Evolutionary conservation across 106 monocot genomes (phyloP), one percentile per base, ranked within the genome.

Genomic region (Platanthera guangdongensis): DNA sequence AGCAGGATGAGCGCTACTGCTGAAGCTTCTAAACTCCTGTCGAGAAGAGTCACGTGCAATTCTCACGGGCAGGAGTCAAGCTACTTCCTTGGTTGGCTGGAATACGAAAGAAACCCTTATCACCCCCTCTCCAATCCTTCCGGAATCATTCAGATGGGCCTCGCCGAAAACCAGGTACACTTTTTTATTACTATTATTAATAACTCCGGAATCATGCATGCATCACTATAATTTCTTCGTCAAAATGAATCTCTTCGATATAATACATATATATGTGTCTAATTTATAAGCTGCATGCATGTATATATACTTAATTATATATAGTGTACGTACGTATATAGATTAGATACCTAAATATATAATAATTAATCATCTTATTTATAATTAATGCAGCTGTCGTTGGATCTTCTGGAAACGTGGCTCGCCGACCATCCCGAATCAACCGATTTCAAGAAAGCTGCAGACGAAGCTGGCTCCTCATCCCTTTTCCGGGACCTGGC

Each of bases 111-210:
- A 72, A 88, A 92, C 80, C 90, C 95, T 0, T 92, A 83, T 48
- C 70, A 92, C 71, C 83, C 82, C 9, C 28, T 74, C 72, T 76
- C 67, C 51, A 95, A 92, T 52, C 88, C 92, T 4, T 18, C 50
- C 21, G 95, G 95, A 25, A 88, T 95, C 77, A 92, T 95, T n/a
- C 95, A 92, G 74, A 88, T 95, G 92, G 95, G 95, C 5, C 92
- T 95, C 6, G 95, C 95, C 9, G 95, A 95, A 78, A 95, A 95
- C 79, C 95, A 95, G 90, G 94, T n/a, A n/a, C n/a, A n/a, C n/a
- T n/a, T n/a, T n/a, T n/a, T n/a, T n/a, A n/a, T n/a, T n/a, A n/a
- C n/a, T n/a, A n/a, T n/a, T n/a, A n/a, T n/a, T n/a, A n/a, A n/a
- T n/a, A n/a, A n/a, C n/a, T n/a, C n/a, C n/a, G n/a, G n/a, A n/a